Evolutionary conservation across 129 eudicot genomes (phyloP).

Genomic region (Artemisia argyi): DNA sequence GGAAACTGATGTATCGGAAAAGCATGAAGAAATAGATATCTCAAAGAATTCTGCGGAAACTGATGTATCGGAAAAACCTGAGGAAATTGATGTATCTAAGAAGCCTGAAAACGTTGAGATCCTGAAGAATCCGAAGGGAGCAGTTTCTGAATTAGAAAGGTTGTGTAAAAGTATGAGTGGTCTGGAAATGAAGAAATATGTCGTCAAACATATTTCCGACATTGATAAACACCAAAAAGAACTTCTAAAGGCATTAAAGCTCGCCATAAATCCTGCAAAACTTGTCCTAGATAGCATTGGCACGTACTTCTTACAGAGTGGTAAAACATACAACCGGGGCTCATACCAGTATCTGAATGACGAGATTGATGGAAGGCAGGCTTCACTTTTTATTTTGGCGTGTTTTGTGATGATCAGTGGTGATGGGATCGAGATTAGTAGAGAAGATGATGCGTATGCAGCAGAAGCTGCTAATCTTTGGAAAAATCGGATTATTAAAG

Average conservation of each 20-base stretch:
- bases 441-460: conserved; percentile 38
- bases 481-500: conserved; percentile 52
- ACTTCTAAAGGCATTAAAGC: conserved; percentile 49
- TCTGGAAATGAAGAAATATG: conserved; percentile 37
- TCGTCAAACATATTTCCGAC: conserved; percentile 31
- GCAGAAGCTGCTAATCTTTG: conserved; percentile 44
- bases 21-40: conserved; percentile 3
- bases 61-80: neutral
- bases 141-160: conserved; percentile 31
- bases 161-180: conserved; percentile 41
- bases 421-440: conserved; percentile 34
- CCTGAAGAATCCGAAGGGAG: conserved; percentile 6
- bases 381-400: conserved; percentile 55
- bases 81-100: conserved; percentile 8
- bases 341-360: conserved; percentile 13
- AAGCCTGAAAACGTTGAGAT: neutral
- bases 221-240: conserved; percentile 35
- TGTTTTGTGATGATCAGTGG: conserved; percentile 52
- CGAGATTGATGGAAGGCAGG: conserved; percentile 34
- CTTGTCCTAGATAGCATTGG: conserved; percentile 55
- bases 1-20: neutral
- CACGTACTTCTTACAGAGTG: conserved; percentile 53
- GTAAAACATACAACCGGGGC: conserved; percentile 28
- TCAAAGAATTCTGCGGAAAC: neutral
- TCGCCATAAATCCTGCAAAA: conserved; percentile 50